Percentiles rank a stretch among this genome's conserved stretches.
phyloP scores from a whole-genome alignment of 345 rosid species.

The Rhizophora mangle region DNA sequence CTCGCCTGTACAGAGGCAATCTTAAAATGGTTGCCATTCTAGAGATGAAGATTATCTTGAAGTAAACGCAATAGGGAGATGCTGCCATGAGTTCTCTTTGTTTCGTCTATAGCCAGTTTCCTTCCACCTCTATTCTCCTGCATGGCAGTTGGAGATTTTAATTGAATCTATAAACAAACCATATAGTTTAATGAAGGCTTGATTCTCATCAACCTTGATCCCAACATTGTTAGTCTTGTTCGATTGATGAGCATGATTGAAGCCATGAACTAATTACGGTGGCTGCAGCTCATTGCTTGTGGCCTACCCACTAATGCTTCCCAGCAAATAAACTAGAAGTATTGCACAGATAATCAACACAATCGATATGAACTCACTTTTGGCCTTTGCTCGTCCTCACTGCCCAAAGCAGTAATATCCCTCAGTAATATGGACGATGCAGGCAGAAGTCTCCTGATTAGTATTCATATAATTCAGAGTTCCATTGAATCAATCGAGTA shows the following conservation, averaged over 20 bases:
- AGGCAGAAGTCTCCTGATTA: slow-evolving; percentile 73
- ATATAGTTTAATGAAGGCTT: background rate
- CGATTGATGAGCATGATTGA: background rate
- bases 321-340: background rate
- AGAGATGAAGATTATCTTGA: slow-evolving; percentile 31
- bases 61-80: slow-evolving; percentile 59
- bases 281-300: background rate
- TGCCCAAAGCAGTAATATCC: slow-evolving; percentile 49
- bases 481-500: background rate
- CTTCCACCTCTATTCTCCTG: slow-evolving; percentile 61
- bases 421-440: slow-evolving; percentile 62
- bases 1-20: background rate
- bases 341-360: background rate
- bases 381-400: slow-evolving; percentile 65
- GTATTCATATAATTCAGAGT: background rate
- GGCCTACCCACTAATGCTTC: background rate
- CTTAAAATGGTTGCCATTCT: background rate
- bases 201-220: background rate
- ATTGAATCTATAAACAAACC: slow-evolving; percentile 1
- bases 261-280: background rate
- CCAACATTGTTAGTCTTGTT: background rate
- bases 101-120: slow-evolving; percentile 32
- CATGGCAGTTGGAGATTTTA: slow-evolving; percentile 9
- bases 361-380: slow-evolving; percentile 41
- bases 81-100: slow-evolving; percentile 66